Percentiles rank a stretch among this genome's conserved stretches.
phyloP scores from a whole-genome alignment of 306 rosid species.

The Lathyrus tuberosus region DNA sequence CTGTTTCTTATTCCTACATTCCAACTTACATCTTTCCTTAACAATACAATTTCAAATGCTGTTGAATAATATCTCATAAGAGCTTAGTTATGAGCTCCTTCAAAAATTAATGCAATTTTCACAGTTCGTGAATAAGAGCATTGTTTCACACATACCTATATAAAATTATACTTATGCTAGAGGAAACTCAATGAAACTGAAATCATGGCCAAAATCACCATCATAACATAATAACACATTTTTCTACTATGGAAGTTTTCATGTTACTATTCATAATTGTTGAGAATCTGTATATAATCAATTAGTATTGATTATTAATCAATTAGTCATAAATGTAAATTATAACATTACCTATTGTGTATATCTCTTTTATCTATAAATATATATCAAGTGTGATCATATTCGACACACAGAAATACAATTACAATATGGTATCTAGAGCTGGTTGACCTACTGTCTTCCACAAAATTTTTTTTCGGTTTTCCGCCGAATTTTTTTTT shows the following conservation, averaged over 20 bases:
- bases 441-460: no score
- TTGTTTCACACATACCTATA: slow-evolving; percentile 9
- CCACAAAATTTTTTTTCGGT: no score
- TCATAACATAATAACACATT: slow-evolving; percentile 12
- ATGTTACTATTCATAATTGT: background rate
- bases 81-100: slow-evolving; percentile 21
- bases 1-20: slow-evolving; percentile 34
- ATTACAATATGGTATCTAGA: no score
- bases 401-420: no score
- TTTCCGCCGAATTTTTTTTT: no score
- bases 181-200: slow-evolving; percentile 3
- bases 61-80: background rate
- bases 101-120: background rate
- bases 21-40: slow-evolving; percentile 1
- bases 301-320: no score
- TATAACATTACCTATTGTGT: no score
- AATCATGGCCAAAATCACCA: slow-evolving; percentile 14
- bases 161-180: slow-evolving; percentile 9
- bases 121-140: background rate
- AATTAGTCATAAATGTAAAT: no score
- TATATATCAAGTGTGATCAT: no score
- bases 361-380: no score
- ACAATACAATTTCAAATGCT: slow-evolving; percentile 11
- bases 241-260: slow-evolving; percentile 9
- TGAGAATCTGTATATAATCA: no score